A percentile compares a stretch with the other conserved stretches of the same genome.
phyloP scores from a whole-genome alignment of 768 basidiomycete genomes.

The Tricholoma furcatifolium region DNA sequence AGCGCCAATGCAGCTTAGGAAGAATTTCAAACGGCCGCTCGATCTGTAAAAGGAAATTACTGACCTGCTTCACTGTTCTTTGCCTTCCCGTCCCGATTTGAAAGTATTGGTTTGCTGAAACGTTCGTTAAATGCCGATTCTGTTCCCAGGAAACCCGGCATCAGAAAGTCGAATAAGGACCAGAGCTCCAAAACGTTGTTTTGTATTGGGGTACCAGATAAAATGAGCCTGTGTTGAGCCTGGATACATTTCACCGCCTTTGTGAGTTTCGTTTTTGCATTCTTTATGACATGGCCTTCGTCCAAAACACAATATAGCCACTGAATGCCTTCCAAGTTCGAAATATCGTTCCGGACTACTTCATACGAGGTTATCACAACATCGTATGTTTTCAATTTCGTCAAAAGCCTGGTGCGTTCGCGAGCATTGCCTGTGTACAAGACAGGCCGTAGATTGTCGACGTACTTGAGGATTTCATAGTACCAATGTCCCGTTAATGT shows the following conservation, averaged over 20 bases:
- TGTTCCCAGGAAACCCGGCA: conserved; percentile 99
- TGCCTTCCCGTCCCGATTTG: conserved; percentile 92
- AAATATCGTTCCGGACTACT: conserved; percentile 92
- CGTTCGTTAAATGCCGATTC: conserved; percentile 93
- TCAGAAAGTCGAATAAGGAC: conserved; percentile 98
- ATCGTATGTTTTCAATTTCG: conserved; percentile 70
- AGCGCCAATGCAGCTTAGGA: conserved; percentile 83
- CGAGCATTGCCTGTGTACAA: conserved; percentile 87
- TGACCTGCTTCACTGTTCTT: conserved; percentile 93
- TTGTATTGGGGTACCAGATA: conserved; percentile 98
- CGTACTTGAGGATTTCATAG: conserved; percentile 94
- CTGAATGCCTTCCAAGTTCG: conserved; percentile 64
- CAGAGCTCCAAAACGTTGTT: conserved; percentile 98
- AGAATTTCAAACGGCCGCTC: not conserved
- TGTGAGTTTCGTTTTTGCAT: conserved; percentile 96
- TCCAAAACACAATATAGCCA: conserved; percentile 98
- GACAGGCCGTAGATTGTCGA: conserved; percentile 78
- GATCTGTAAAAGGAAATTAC: conserved; percentile 22
- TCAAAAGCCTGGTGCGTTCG: conserved; percentile 70
- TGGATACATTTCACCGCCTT: conserved; percentile 91
- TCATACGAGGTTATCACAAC: conserved; percentile 98
- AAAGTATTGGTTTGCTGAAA: conserved; percentile 93
- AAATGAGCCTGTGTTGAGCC: conserved; percentile 89
- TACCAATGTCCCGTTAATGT: conserved; percentile 99
- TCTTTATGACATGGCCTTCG: conserved; percentile 99